These are phyloP conservation scores for Fusarium dimerum DNA, from an alignment of 2,329 filamentous ascomycete species.

Conservation along the genomic window DNA sequence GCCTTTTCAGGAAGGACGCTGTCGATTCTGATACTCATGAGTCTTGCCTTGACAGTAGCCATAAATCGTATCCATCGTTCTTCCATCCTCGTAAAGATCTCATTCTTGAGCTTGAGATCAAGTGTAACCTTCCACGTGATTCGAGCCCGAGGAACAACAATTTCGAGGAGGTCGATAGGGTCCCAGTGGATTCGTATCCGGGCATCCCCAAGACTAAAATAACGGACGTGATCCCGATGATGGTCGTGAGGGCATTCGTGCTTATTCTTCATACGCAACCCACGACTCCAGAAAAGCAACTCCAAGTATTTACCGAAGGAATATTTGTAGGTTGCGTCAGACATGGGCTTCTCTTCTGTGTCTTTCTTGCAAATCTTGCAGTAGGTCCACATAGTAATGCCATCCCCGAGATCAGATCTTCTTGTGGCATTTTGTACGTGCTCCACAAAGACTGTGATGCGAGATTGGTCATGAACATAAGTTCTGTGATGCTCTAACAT, in stretches of 20 bases:
- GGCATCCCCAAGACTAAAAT: conserved; percentile 85
- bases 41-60: conserved; percentile 76
- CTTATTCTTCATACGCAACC: conserved; percentile 71
- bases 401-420: conserved; percentile 49
- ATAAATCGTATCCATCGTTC: conserved; percentile 86
- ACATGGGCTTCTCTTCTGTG: conserved; percentile 88
- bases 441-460: conserved; percentile 89
- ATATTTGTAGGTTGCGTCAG: conserved; percentile 93
- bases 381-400: conserved; percentile 96
- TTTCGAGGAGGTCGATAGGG: conserved; percentile 87
- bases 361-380: conserved; percentile 92
- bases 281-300: conserved; percentile 91
- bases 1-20: conserved; percentile 86
- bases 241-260: conserved; percentile 84
- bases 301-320: conserved; percentile 99
- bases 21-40: conserved; percentile 88
- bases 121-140: conserved; percentile 98
- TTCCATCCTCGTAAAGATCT: conserved; percentile 80
- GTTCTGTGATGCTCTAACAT: conserved; percentile 94
- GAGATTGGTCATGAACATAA: conserved; percentile 94
- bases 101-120: conserved; percentile 89
- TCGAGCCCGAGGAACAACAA: conserved; percentile 84
- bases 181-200: conserved; percentile 91
- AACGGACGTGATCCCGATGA: conserved; percentile 87
- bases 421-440: conserved; percentile 45